Evolutionary conservation across 306 rosid species (phyloP), one percentile per base, ranked within the genome.

Genomic region (Lotus japonicus): DNA sequence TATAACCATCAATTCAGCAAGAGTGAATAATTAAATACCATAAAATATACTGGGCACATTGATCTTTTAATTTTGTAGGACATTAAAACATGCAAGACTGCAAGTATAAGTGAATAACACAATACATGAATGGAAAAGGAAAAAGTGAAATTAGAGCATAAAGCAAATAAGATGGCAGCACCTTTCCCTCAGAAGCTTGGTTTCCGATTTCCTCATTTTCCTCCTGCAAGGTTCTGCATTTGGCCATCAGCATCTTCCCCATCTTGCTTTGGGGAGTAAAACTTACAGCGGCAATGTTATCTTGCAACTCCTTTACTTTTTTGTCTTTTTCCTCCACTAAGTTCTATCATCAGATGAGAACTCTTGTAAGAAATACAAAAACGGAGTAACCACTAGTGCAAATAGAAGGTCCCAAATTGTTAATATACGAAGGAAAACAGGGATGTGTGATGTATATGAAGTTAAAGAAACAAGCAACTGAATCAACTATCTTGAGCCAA

Each of bases 161-260:
- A 58, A 12, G 51, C 49, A 78, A 51, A 77, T 39, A 52, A 43
- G 51, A 64, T 21, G 15, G 39, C 9, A 11, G 51, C 64, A 94
- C 98, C 98, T 94, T 94, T 59, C 97, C 98, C 84, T 94, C 98
- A n/a, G 98, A 83, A 77, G 98, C 98, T 79, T 88, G 97, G 79
- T 88, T 90, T 79, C 98, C 98, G 46, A 94, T 88, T 80, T 92
- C 98, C 74, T 94, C 97, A 73, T 94, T 94, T 88, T 94, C 98
- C 77, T 88, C 97, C 79, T 94, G 98, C 80, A 94, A 79, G 41
- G 98, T 94, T 83, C 91, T 88, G 67, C 98, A 90, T 84, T 94
- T 94, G 70, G 95, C 97, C 97, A 94, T 94, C 73, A 94, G 81
- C 91, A 88, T 84, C 74, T 88, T 94, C 77, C 98, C 98, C 98